Evolutionary conservation across 192 early-diverging fungal species (phyloP), one percentile per base, ranked within the genome.

Genomic region (Linnemannia schmuckeri): DNA sequence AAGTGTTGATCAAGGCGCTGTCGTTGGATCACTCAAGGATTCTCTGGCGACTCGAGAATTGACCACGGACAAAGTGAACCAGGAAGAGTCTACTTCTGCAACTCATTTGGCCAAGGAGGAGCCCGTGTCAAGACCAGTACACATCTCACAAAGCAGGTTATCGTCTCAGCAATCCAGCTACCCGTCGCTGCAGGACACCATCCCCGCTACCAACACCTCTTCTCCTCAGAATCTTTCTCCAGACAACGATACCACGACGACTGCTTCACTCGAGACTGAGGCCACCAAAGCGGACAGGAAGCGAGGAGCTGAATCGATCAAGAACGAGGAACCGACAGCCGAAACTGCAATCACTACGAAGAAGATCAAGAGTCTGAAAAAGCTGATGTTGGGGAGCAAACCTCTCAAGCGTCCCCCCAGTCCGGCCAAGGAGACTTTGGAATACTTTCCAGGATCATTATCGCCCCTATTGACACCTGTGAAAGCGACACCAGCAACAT

Each of bases 261-360:
- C 57, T 27, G 27, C 27, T 24, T 10, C 57, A 30, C 12, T 22
- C 57, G 57, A 63, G 0, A 30, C 27, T 63, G 57, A 63, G n/a
- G 8, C 8, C 57, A 63, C 12, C 27, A 63, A 30, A 30, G 27
- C 27, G 13, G 49, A 74, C 73, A 74, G 49, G n/a, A 74, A 52
- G 49, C 73, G 73, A 54, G 73, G 37, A 12, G 9, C 47, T 13
- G 73, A 74, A 49, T 35, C 44, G 37, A 54, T 33, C 27, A 77
- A 69, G 63, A 69, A 66, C 40, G 47, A 77, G 27, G 68, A 70
- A 10, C 12, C 20, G 13, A 77, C 27, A 30, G 12, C 57, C 17
- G 44, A 69, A 13, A 33, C 12, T 18, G 6, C 49, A 33, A 30
- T 47, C 76, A 55, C 46, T 1, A 27, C 42, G 8, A 40, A 40